Base-by-base conservation (phyloP, 1,139 yeast genomes). In the Scheffersomyces quercinus region DNA sequence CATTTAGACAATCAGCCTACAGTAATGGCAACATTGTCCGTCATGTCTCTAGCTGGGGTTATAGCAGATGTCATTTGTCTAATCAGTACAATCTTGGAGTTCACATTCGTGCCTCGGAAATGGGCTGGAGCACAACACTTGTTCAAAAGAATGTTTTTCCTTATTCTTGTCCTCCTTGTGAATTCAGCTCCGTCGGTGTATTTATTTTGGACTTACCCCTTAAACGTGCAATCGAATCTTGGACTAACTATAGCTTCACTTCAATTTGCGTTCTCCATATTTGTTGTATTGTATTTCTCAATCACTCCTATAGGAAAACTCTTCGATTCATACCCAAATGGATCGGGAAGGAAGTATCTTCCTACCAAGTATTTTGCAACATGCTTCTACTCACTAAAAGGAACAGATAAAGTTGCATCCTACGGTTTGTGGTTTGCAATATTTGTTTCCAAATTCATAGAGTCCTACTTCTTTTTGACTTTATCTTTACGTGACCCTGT, bases 41-140 rank as follows among this genome's bases (percentile, higher is more conserved):
- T 75, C 0, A 64, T 81, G 60, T 66, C 85, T 1, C 44, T 81
- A 7, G 80, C 82, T 8, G 85, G 86, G 0, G 63, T 73, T 0
- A 53, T 80, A 11, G 77, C 81, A 1, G 59, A 73, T 4, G 33
- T 72, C 1, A 70, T 81, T 34, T 71, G 77, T 45, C 42, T 81
- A 3, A 2, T 68, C 5, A 71, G 83, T 2, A 58, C 75, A 0
- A 0, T 73, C 1, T 63, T 73, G 28, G 87, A 82, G 51, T 58
- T 62, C 4, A 33, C 62, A 0, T 80, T 78, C 54, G 77, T 81
- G 36, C 85, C 86, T 2, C 62, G 85, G 50, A 67, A 61, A 41
- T 81, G 79, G 76, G 70, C 79, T 0, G 86, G 85, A 0, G 74
- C 83, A 4, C 74, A 68, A 39, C 75, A 82, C 0, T 48, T 70